Conservation (phyloP, 139 green algal genomes). For the Microglena sp. region DNA sequence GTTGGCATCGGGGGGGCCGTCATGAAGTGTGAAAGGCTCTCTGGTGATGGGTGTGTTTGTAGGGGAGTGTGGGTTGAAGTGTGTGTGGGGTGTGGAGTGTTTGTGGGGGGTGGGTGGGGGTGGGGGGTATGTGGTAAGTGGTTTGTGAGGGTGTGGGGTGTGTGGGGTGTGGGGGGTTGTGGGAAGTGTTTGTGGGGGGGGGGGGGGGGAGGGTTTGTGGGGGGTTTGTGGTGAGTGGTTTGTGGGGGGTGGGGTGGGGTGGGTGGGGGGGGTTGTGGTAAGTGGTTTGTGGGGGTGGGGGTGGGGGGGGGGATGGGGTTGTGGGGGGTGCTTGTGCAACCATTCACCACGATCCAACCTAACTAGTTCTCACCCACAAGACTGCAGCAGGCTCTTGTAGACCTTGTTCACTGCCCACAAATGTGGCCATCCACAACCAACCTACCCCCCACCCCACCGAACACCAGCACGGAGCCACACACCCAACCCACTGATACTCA, state of each 20-base stretch:
- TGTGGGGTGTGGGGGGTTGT: background rate
- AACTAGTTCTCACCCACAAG: background rate
- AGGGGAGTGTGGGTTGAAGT: background rate
- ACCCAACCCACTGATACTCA: conserved; percentile 12
- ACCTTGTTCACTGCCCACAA: background rate
- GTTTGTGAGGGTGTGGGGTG: background rate
- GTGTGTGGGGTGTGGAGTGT: background rate
- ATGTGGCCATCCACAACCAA: background rate
- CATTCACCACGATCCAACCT: background rate
- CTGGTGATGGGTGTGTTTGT: background rate
- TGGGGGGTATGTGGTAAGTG: too few species aligned
- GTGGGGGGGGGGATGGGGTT: too few species aligned
- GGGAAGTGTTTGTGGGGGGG: too few species aligned
- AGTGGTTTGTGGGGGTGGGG: too few species aligned
- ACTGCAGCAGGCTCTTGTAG: background rate
- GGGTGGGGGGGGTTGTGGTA: too few species aligned
- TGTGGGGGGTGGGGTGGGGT: too few species aligned
- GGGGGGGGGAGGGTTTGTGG: too few species aligned
- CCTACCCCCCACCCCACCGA: background rate
- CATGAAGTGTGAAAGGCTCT: background rate
- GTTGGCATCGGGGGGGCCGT: too few species aligned
- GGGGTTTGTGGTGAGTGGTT: too few species aligned
- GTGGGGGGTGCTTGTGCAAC: too few species aligned
- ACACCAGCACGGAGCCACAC: too few species aligned
- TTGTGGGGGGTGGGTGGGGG: too few species aligned